Conservation (phyloP, 768 basidiomycete species). For the Hygrophorus russula region DNA sequence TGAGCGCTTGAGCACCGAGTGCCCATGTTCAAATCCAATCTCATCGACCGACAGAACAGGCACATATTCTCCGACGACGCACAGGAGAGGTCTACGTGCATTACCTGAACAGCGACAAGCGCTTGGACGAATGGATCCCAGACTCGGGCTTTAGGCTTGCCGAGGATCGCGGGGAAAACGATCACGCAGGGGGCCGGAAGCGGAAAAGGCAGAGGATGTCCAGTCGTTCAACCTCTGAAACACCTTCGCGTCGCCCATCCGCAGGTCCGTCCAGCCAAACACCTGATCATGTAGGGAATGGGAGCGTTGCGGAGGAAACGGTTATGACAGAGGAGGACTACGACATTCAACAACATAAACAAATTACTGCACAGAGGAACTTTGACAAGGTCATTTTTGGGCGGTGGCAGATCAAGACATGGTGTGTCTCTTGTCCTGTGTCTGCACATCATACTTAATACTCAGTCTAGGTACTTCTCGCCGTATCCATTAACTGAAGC, state of each 20-base stretch:
- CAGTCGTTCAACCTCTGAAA: background rate
- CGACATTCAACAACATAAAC: constrained; percentile 56
- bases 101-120: constrained; percentile 58
- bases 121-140: constrained; percentile 66
- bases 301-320: constrained; percentile 17
- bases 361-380: constrained; percentile 62
- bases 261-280: background rate
- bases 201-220: background rate
- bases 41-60: constrained; percentile 26
- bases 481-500: constrained; percentile 75
- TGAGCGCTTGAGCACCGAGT: constrained; percentile 2
- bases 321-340: constrained; percentile 58
- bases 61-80: constrained; percentile 41
- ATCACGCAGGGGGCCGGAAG: constrained; percentile 8
- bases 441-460: background rate
- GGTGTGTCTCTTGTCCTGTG: constrained; percentile 36
- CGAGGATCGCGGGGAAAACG: constrained; percentile 16
- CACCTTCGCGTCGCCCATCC: constrained; percentile 5
- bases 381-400: constrained; percentile 84
- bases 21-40: background rate
- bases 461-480: constrained; percentile 70
- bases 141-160: constrained; percentile 27
- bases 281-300: constrained; percentile 7
- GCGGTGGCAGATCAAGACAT: constrained; percentile 78
- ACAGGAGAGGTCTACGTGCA: constrained; percentile 55